phyloP scores from a whole-genome alignment of 2,329 filamentous ascomycete genomes.

The Zymoseptoria passerinii region DNA sequence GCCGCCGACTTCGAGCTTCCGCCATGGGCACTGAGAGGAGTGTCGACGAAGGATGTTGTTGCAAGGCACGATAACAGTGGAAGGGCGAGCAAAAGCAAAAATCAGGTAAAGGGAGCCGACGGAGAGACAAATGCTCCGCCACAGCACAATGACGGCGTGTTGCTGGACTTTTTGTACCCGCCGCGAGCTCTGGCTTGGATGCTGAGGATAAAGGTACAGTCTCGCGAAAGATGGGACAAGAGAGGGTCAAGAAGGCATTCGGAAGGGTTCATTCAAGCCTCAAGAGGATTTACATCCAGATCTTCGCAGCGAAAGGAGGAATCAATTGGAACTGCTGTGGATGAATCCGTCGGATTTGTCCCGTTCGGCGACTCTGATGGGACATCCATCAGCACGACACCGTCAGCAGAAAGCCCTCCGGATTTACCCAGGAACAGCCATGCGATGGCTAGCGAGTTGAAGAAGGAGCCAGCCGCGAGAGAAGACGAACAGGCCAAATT shows the following conservation, averaged over 20 bases:
- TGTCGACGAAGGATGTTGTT: background rate
- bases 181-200: slow-evolving; percentile 36
- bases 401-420: background rate
- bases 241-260: slow-evolving; percentile 21
- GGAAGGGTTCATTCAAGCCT: slow-evolving; percentile 21
- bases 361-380: background rate
- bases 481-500: background rate
- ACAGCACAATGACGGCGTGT: slow-evolving; percentile 10
- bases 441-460: background rate
- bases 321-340: background rate
- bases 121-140: background rate
- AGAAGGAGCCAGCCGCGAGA: background rate
- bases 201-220: slow-evolving; percentile 10
- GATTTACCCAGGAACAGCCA: background rate
- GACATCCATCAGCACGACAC: background rate
- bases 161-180: slow-evolving; percentile 44
- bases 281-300: slow-evolving; percentile 21
- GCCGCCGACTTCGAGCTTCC: slow-evolving; percentile 39
- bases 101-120: background rate
- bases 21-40: slow-evolving; percentile 9
- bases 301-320: slow-evolving; percentile 1
- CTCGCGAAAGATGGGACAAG: slow-evolving; percentile 21
- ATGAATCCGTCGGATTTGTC: background rate
- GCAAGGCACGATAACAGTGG: background rate
- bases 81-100: background rate